A percentile compares a stretch with the other conserved stretches of the same genome.
Evolutionary conservation across 257 asterid species (phyloP).

Genomic region (Ehretia macrophylla): DNA sequence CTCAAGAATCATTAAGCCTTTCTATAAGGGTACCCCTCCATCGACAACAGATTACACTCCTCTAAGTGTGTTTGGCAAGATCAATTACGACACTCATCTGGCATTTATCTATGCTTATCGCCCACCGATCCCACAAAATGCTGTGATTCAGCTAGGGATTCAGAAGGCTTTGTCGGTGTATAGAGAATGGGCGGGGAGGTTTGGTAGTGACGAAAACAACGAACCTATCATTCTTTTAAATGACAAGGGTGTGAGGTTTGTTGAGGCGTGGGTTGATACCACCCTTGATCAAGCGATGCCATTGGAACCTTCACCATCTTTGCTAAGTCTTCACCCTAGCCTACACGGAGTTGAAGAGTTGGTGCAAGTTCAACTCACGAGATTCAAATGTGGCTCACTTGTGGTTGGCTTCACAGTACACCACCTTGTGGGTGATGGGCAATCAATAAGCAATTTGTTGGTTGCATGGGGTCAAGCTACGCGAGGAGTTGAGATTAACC

Average conservation of each 20-base stretch:
- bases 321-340: too few species aligned
- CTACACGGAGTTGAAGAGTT: too few species aligned
- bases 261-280: too few species aligned
- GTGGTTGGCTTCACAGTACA: too few species aligned
- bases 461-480: too few species aligned
- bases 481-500: too few species aligned
- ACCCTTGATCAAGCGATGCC: too few species aligned
- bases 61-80: slow-evolving; percentile 67
- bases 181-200: slow-evolving; percentile 80
- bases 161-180: slow-evolving; percentile 49
- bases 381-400: too few species aligned
- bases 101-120: slow-evolving; percentile 70
- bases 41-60: slow-evolving; percentile 28
- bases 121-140: slow-evolving; percentile 62
- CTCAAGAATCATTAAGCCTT: slow-evolving; percentile 67
- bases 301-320: too few species aligned
- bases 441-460: too few species aligned
- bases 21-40: slow-evolving; percentile 48
- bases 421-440: too few species aligned
- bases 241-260: slow-evolving; percentile 54
- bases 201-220: slow-evolving; percentile 36
- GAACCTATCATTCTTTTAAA: slow-evolving; percentile 47
- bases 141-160: slow-evolving; percentile 48
- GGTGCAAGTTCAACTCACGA: too few species aligned
- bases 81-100: slow-evolving; percentile 57